phyloP scores from a whole-genome alignment of 257 asterid species.

The Scutellaria baicalensis region DNA sequence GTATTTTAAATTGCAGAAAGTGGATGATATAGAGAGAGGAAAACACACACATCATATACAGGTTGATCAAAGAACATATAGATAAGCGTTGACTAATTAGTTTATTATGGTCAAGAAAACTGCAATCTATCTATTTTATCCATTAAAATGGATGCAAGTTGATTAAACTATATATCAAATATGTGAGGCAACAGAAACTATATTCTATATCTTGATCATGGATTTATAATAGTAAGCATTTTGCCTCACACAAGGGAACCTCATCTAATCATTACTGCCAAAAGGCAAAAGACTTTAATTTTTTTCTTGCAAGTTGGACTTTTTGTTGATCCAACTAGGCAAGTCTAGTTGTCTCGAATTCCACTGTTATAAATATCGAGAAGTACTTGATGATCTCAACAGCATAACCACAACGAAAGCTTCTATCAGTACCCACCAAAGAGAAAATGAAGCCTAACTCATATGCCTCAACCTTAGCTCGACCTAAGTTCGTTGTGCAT shows the following conservation, averaged over 20 bases:
- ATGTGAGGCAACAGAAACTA: background rate
- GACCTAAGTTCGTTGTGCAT: slow-evolving; percentile 29
- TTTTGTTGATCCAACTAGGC: slow-evolving; percentile 15
- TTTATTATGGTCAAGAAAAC: slow-evolving; percentile 12
- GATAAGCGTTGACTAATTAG: slow-evolving; percentile 15
- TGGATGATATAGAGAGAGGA: background rate
- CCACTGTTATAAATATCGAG: slow-evolving; percentile 8
- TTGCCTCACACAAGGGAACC: slow-evolving; percentile 10
- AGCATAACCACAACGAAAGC: background rate
- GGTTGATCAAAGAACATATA: background rate
- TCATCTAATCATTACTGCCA: slow-evolving; percentile 43
- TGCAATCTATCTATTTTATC: background rate
- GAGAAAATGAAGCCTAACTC: slow-evolving; percentile 35
- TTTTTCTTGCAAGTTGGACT: slow-evolving; percentile 8
- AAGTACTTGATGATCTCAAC: slow-evolving; percentile 11
- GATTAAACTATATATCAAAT: background rate
- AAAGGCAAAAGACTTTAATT: slow-evolving; percentile 32
- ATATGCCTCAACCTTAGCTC: slow-evolving; percentile 14
- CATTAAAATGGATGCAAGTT: slow-evolving; percentile 12
- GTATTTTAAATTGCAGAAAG: background rate
- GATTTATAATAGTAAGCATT: background rate
- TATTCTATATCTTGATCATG: background rate
- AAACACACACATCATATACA: background rate
- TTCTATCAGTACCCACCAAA: background rate
- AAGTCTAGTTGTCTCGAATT: background rate